Evolutionary conservation across 768 basidiomycete species (phyloP).

Genomic region (Leccinellum rugosiceps): DNA sequence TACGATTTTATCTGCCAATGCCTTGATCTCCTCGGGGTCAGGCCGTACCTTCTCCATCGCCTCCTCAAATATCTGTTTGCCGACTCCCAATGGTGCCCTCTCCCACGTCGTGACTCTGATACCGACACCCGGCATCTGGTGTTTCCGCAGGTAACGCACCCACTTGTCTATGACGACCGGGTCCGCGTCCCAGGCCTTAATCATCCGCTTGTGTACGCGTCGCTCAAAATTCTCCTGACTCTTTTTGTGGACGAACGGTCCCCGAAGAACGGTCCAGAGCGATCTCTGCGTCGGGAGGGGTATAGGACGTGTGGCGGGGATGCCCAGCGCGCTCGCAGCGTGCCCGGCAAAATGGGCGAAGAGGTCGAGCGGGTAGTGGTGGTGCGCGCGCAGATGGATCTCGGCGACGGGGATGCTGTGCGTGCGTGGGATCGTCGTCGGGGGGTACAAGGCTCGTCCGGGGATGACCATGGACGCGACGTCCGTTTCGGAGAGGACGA

Average conservation of each 20-base stretch:
- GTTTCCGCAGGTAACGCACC: conserved; percentile 71
- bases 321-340: conserved; percentile 79
- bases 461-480: conserved; percentile 55
- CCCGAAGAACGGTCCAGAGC: conserved; percentile 81
- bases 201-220: conserved; percentile 73
- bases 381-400: conserved; percentile 81
- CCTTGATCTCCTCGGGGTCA: conserved; percentile 36
- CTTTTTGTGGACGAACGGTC: conserved; percentile 92
- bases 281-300: conserved; percentile 70
- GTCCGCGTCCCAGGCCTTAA: conserved; percentile 91
- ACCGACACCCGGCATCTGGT: conserved; percentile 83
- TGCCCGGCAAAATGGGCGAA: conserved; percentile 84
- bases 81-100: conserved; percentile 52
- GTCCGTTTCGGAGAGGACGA: conserved; percentile 35
- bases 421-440: conserved; percentile 56
- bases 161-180: conserved; percentile 74
- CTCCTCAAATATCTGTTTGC: conserved; percentile 36
- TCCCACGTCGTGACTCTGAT: conserved; percentile 82
- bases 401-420: conserved; percentile 75
- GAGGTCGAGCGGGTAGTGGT: conserved; percentile 62
- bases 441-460: conserved; percentile 54
- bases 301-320: conserved; percentile 66
- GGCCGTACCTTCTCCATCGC: conserved; percentile 35
- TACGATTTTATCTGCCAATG: conserved; percentile 42
- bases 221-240: conserved; percentile 94